Base-by-base conservation (phyloP, 2,329 filamentous ascomycete species). In the Cryphonectria nitschkei region DNA sequence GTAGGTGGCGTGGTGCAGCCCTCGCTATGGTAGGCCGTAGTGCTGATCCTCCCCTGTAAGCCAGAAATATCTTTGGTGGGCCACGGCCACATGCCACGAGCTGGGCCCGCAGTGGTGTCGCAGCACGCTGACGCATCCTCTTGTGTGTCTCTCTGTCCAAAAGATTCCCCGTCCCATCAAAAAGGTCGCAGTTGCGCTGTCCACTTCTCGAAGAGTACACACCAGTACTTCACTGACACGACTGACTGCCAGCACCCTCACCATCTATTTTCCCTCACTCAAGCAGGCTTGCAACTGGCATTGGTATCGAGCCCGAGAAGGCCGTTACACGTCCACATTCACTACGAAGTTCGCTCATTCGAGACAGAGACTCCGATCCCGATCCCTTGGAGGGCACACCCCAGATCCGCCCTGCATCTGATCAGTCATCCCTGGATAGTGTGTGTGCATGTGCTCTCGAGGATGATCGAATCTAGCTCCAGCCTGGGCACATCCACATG, bases 381-480 rank as follows among this genome's bases (percentile, higher is more conserved):
- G 39, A 46, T 34, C 22, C 58, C 29, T 39, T 22, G 32, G 34
- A 61, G 46, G 46, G 19, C 46, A 50, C 39, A 29, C 37, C 61
- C 70, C 70, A 66, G 70, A 65, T 71, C 69, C 54, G 70, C 67
- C 67, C 61, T 69, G 70, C 70, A 71, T 65, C 62, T 56, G 70
- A 68, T 61, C 65, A 60, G n/a, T 62, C 63, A 65, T 46, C 61
- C 39, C 61, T 46, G 39, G 37, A 64, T 43, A 16, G 61, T 39
- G 14, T 41, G n/a, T 65, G 63, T 46, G 39, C 52, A 67, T 61
- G 69, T 68, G 65, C 50, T 65, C 67, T 69, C 32, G 60, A 72
- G 65, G 61, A 71, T 71, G 71, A 71, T 61, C 64, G 67, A 66
- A 65, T 71, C 66, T 64, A 73, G 69, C 69, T 71, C 69, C 71